Base-by-base conservation (phyloP, 768 basidiomycete species). In the Naematelia aurantialba region DNA sequence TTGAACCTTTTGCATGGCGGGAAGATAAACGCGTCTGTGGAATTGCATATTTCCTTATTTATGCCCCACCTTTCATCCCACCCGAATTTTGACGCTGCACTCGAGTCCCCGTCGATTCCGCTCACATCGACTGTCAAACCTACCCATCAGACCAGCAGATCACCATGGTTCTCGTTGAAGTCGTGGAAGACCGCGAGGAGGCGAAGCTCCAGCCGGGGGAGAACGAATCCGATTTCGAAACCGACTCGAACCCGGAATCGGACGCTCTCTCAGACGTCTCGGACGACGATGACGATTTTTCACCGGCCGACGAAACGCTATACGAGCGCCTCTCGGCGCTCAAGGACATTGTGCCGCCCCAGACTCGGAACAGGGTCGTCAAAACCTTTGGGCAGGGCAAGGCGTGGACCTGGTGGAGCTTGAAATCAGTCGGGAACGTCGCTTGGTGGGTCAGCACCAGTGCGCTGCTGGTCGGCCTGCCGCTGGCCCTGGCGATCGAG, bases 381-480 rank as follows among this genome's bases (percentile, higher is more conserved):
- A 30, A 19, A 4, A n/a, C 19, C 19, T 80, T 85, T 22, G 83
- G 82, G 53, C 82, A 81, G 49, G 83, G 89, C 0, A 81, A 85
- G 3, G 79, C 83, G 1, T 84, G 87, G 76, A 54, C 89, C 29
- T 87, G 85, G 72, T 84, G 83, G 59, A 81, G 84, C 5, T 82
- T 85, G 49, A 89, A 85, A 79, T 68, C 89, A 52, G 83, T 85
- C 30, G 94, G 96, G 13, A 92, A 88, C 76, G 79, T 91, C 67
- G 89, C 93, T 57, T 99, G 96, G 96, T 83, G 96, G 62, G 81
- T 97, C 73, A 92, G 90, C 55, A 98, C 94, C 8, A 89, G 88
- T 45, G 92, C 93, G 0, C 81, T 99, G 55, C 84, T 99, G 65
- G 87, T 99, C 51, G 96, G 90, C 13, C 81, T 99, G 39, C 96